Evolutionary conservation across 495 filamentous ascomycete species (phyloP).

Genomic region (Parathielavia appendiculata): DNA sequence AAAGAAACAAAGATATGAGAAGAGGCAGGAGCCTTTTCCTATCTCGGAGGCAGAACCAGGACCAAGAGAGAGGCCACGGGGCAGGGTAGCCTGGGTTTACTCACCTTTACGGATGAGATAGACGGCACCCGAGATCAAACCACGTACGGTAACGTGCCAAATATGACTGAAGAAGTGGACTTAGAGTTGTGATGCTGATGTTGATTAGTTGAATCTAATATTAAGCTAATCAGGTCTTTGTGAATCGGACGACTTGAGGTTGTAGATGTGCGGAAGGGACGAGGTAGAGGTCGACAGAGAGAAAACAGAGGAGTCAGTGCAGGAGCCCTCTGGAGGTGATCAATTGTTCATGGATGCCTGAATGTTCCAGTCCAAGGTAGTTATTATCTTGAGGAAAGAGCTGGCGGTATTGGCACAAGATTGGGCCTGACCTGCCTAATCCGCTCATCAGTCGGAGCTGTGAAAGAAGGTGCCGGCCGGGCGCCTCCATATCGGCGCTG

Average conservation of each 20-base stretch:
- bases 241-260: background rate
- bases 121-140: background rate
- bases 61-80: background rate
- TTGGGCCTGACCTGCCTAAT: background rate
- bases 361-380: no score
- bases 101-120: background rate
- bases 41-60: no score
- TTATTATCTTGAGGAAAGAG: no score
- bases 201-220: no score
- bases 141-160: background rate
- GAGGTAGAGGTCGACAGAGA: background rate
- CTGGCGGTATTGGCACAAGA: no score
- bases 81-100: background rate
- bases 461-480: conserved; percentile 11
- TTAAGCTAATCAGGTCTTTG: no score
- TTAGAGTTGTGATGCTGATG: no score
- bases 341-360: no score
- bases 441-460: background rate
- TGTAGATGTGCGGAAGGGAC: background rate
- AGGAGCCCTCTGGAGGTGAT: no score
- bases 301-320: background rate
- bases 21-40: no score
- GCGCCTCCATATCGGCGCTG: background rate
- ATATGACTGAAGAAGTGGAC: background rate
- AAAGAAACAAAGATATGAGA: no score